phyloP scores from a whole-genome alignment of 2,329 filamentous ascomycete genomes.

The Xylariaceae sp. region DNA sequence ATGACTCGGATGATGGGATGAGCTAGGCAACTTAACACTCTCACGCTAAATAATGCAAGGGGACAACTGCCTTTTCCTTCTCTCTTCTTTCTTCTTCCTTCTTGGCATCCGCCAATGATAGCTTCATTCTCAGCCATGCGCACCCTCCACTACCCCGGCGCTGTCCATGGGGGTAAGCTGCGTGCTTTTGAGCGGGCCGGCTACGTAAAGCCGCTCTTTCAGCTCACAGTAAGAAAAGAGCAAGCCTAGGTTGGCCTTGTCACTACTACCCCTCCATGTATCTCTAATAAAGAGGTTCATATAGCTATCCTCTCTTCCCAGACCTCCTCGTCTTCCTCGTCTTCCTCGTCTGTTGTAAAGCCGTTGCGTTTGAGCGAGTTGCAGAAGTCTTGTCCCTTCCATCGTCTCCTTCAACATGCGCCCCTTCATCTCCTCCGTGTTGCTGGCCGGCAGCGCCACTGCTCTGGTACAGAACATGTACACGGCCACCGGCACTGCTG shows the following conservation, averaged over 20 bases:
- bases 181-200: too few relatives aligned
- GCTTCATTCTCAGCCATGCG: background rate
- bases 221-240: background rate
- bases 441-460: conserved; percentile 21
- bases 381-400: background rate
- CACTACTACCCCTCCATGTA: background rate
- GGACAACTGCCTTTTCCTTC: background rate
- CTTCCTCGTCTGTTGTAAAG: background rate
- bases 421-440: conserved; percentile 20
- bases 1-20: background rate
- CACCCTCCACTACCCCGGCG: too few relatives aligned
- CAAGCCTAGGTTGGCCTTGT: background rate
- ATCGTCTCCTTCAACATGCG: conserved; percentile 21
- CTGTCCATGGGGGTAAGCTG: background rate
- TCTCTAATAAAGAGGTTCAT: background rate
- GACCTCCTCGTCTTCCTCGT: background rate
- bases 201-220: background rate
- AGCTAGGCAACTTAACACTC: background rate
- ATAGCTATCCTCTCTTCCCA: too few relatives aligned
- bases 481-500: conserved; percentile 47
- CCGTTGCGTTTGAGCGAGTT: conserved; percentile 1
- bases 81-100: background rate
- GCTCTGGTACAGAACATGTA: conserved; percentile 30
- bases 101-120: background rate
- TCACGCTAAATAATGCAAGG: background rate